Evolutionary conservation across 345 rosid genomes (phyloP).

Genomic region (Lepidium aucheri): DNA sequence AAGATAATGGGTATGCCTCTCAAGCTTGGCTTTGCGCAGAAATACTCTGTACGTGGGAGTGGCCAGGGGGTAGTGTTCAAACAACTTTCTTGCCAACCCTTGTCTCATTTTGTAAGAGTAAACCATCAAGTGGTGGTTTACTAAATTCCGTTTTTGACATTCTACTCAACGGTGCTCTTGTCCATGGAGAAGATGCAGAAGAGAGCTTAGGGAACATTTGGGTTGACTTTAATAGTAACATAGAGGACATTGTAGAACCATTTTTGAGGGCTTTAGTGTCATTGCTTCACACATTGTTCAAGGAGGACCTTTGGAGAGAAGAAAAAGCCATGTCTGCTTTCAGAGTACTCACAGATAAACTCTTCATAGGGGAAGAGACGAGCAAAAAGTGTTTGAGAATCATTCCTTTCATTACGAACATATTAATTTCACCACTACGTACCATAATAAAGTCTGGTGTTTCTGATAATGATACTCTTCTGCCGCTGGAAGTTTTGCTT

Average conservation of each 20-base stretch:
- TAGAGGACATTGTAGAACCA: conserved; percentile 57
- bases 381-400: conserved; percentile 61
- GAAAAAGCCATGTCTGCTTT: conserved; percentile 59
- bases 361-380: conserved; percentile 62
- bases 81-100: conserved; percentile 65
- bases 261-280: conserved; percentile 76
- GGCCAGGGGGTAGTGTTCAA: conserved; percentile 79
- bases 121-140: conserved; percentile 30
- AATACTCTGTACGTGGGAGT: conserved; percentile 86
- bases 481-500: conserved; percentile 37
- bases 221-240: conserved; percentile 35
- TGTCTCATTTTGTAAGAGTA: conserved; percentile 43
- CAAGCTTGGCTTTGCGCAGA: conserved; percentile 93
- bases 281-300: conserved; percentile 53
- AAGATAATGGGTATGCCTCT: conserved; percentile 26
- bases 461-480: conserved; percentile 17
- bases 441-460: conserved; percentile 30
- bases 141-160: conserved; percentile 62
- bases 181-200: conserved; percentile 40
- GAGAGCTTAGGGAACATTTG: conserved; percentile 33
- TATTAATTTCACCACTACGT: conserved; percentile 45
- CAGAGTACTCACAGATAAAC: conserved; percentile 52
- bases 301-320: conserved; percentile 54
- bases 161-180: conserved; percentile 77
- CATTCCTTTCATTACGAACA: conserved; percentile 51